Evolutionary conservation across 1,139 yeast species (phyloP), one percentile per base, ranked within the genome.

Genomic region (Candida sojae): DNA sequence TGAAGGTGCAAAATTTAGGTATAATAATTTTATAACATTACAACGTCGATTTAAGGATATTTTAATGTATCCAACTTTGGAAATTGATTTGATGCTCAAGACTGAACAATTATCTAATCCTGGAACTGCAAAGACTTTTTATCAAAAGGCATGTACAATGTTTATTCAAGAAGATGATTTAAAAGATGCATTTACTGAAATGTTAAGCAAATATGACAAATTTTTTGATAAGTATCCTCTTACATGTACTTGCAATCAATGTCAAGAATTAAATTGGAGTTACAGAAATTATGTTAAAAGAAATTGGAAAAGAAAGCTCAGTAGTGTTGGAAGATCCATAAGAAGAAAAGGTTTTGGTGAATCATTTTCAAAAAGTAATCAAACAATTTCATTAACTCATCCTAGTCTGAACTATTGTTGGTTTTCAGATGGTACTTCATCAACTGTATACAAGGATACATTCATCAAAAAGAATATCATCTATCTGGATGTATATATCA

Each of bases 341-440:
- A 11, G 39, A 6, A 36, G 7, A 7, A n/a, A 6, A 5, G n/a
- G 13, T 23, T n/a, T 6, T 6, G 31, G n/a, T n/a, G 30, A 4
- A n/a, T 11, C 21, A 33, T 13, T 10, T 13, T 6, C 23, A 6
- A 33, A 12, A 3, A 6, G 17, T 23, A 23, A 21, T 35, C n/a
- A 12, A 6, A 26, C 39, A 11, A 36, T 36, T 6, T 25, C 39
- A 6, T 36, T 36, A 29, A 38, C 32, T 8, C 33, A 38, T 17
- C 41, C 41, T 9, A 38, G 41, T 38, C 6, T 26, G 17, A 38
- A 28, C 13, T 38, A 38, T 29, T 38, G 41, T 13, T 38, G 41
- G 41, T 38, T 28, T 28, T 28, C 41, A 28, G 10, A 23, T 9
- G 8, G 25, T 26, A n/a, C 30, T 9, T 21, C 12, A 7, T 21